phyloP scores from a whole-genome alignment of 441 rosid species.

The Gossypium laxum region DNA sequence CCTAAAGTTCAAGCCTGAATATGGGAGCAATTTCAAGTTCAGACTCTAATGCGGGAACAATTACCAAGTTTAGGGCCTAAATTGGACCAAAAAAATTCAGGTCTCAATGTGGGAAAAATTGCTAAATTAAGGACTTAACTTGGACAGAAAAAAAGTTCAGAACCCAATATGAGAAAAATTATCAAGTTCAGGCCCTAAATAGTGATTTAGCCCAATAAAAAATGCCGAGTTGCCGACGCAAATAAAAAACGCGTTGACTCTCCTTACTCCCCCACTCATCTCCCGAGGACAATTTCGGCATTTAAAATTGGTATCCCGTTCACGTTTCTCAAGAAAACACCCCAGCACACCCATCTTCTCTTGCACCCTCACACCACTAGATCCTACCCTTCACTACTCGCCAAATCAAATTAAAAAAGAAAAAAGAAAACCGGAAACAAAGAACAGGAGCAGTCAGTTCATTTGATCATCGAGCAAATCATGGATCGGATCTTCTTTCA shows the following conservation, averaged over 20 bases:
- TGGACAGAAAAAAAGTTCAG: too few species aligned
- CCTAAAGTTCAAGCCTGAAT: too few species aligned
- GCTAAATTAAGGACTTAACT: too few species aligned
- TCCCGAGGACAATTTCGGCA: neutral
- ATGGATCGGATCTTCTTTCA: constrained; percentile 58
- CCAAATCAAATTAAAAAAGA: neutral
- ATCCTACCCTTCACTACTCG: neutral
- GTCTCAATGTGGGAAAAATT: too few species aligned
- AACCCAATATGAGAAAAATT: too few species aligned
- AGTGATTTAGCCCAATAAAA: neutral
- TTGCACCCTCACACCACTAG: neutral
- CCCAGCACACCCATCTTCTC: neutral
- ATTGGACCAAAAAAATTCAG: too few species aligned
- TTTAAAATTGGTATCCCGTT: neutral
- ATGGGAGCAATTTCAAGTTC: too few species aligned
- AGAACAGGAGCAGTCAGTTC: constrained; percentile 17
- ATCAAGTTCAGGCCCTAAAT: too few species aligned
- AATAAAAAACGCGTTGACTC: constrained; percentile 5
- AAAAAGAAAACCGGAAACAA: neutral
- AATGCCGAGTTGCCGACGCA: neutral
- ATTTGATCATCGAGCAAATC: constrained; percentile 39
- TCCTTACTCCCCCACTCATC: neutral
- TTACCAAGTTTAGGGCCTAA: too few species aligned
- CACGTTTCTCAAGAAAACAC: neutral
- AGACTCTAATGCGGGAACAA: too few species aligned